phyloP scores from a whole-genome alignment of 257 asterid species.

The Scutellaria minor region DNA sequence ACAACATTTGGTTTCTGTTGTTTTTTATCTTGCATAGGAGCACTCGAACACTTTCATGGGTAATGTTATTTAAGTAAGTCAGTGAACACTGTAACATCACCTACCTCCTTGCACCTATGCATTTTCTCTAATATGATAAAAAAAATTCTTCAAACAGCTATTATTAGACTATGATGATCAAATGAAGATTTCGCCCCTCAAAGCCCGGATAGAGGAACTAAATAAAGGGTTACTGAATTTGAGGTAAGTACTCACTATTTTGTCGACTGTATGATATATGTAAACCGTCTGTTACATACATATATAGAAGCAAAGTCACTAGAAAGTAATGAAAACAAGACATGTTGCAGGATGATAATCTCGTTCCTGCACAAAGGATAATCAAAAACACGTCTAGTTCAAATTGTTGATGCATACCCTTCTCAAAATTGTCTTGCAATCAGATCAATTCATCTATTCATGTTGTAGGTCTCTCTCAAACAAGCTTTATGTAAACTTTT shows the following conservation, averaged over 20 bases:
- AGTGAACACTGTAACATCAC: neutral
- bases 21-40: too few relatives aligned
- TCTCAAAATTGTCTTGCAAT: too few relatives aligned
- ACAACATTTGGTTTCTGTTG: too few relatives aligned
- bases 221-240: conserved; percentile 42
- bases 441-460: neutral
- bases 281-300: neutral
- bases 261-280: neutral
- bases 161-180: conserved; percentile 59
- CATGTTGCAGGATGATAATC: neutral
- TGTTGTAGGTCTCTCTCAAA: neutral
- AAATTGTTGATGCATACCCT: neutral
- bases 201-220: conserved; percentile 43
- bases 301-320: neutral
- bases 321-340: neutral
- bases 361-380: neutral
- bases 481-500: neutral
- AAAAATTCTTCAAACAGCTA: conserved; percentile 41
- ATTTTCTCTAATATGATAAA: too few relatives aligned
- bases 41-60: too few relatives aligned
- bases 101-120: too few relatives aligned
- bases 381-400: neutral
- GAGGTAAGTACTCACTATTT: conserved; percentile 46
- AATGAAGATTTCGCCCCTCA: conserved; percentile 55
- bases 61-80: conserved; percentile 28